Percentiles rank a stretch among this genome's conserved stretches.
These are phyloP conservation scores for Chaetomium strumarium DNA, from an alignment of 2,329 filamentous ascomycete species.

Conservation along the genomic window DNA sequence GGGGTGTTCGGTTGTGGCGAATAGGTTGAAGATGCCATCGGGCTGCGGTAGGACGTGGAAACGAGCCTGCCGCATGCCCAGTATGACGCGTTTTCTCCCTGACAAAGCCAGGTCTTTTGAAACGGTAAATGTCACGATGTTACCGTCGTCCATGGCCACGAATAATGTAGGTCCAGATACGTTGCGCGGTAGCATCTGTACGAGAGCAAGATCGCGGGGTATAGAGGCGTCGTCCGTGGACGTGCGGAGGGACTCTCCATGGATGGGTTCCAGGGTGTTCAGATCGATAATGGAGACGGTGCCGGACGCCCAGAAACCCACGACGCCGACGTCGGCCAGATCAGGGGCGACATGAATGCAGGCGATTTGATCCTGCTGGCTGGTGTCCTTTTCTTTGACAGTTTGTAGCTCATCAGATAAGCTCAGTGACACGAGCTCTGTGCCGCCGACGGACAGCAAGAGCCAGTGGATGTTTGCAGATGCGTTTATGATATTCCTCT, in stretches of 20 bases:
- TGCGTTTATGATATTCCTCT: constrained; percentile 65
- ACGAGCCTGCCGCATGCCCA: constrained; percentile 79
- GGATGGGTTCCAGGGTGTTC: constrained; percentile 52
- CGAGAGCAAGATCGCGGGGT: constrained; percentile 74
- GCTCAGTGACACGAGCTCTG: constrained; percentile 63
- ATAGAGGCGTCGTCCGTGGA: constrained; percentile 66
- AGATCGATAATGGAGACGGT: constrained; percentile 69
- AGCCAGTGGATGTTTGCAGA: constrained; percentile 66
- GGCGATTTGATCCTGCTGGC: constrained; percentile 69
- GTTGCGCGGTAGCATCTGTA: constrained; percentile 63
- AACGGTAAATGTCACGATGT: constrained; percentile 77
- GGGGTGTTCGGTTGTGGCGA: constrained; percentile 90
- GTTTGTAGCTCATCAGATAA: constrained; percentile 53
- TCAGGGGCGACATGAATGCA: constrained; percentile 70
- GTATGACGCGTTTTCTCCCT: constrained; percentile 70
- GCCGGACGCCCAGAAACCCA: constrained; percentile 85
- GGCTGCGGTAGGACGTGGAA: constrained; percentile 71
- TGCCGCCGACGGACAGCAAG: constrained; percentile 70
- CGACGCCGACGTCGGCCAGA: constrained; percentile 61
- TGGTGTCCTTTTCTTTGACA: constrained; percentile 54
- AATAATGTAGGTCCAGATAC: constrained; percentile 66
- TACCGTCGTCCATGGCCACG: constrained; percentile 86
- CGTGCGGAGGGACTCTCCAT: constrained; percentile 57
- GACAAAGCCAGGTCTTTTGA: constrained; percentile 59
- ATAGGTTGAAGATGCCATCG: constrained; percentile 68